phyloP scores from a whole-genome alignment of 1,284 basidiomycete species.

The Trichosporon asahii region DNA sequence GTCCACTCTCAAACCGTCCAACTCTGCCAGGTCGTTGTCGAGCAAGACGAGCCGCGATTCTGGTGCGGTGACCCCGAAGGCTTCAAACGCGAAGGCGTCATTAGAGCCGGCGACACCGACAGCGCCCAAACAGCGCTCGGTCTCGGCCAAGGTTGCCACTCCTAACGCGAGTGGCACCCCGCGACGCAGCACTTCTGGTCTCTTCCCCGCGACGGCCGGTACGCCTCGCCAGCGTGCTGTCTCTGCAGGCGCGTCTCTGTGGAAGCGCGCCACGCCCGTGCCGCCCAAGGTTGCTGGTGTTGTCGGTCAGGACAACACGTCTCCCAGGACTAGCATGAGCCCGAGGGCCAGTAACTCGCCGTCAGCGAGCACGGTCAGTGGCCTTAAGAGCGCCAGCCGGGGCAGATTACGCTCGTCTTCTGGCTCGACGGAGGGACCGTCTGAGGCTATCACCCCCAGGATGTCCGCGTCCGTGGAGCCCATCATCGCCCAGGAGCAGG shows the following conservation, averaged over 20 bases:
- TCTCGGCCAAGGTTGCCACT: slow-evolving; percentile 5
- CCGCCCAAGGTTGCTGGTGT: slow-evolving; percentile 23
- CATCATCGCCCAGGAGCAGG: slow-evolving; percentile 35
- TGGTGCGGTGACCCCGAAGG: background rate
- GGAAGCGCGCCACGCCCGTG: slow-evolving; percentile 26
- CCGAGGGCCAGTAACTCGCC: background rate
- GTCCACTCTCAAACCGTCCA: slow-evolving; percentile 1
- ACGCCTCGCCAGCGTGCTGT: slow-evolving; percentile 17
- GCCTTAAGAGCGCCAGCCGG: slow-evolving; percentile 3
- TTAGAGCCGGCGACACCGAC: slow-evolving; percentile 2
- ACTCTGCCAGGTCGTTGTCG: slow-evolving; percentile 5
- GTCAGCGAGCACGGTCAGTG: slow-evolving; percentile 6
- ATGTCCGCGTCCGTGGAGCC: slow-evolving; percentile 28
- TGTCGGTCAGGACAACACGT: background rate
- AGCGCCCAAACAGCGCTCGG: slow-evolving; percentile 2
- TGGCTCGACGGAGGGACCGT: slow-evolving; percentile 35
- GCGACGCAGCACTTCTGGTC: background rate
- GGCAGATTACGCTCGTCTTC: slow-evolving; percentile 31
- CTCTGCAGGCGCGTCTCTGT: slow-evolving; percentile 17
- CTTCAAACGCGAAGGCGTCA: background rate
- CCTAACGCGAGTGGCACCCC: background rate
- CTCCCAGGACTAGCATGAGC: background rate
- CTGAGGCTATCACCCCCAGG: slow-evolving; percentile 34
- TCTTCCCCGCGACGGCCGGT: slow-evolving; percentile 6
- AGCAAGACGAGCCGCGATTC: background rate